Evolutionary conservation across 176 grass and related monocot genomes (phyloP).

Genomic region (Dactylis glomerata): DNA sequence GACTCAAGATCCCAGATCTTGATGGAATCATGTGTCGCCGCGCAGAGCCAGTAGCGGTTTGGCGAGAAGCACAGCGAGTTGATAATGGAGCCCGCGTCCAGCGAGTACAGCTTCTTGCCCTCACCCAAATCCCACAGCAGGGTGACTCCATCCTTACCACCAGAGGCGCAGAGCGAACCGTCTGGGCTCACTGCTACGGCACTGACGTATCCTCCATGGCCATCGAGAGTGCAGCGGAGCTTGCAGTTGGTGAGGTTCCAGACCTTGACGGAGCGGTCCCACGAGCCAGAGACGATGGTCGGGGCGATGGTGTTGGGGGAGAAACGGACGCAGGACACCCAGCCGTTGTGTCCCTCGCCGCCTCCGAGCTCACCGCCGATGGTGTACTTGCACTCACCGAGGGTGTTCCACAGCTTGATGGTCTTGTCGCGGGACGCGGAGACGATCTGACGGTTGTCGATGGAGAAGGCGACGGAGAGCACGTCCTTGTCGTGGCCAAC

Average conservation of each 20-base stretch:
- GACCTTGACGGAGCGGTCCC: conserved; percentile 88
- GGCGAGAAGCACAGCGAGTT: conserved; percentile 87
- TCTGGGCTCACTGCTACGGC: conserved; percentile 85
- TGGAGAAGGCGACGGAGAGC: conserved; percentile 85
- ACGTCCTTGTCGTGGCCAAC: conserved; percentile 88
- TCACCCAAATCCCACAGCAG: conserved; percentile 81
- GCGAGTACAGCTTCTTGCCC: conserved; percentile 85
- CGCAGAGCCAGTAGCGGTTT: conserved; percentile 92
- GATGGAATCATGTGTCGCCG: conserved; percentile 78
- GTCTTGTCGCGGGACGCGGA: conserved; percentile 81
- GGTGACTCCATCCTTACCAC: conserved; percentile 69
- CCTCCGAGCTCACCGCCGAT: conserved; percentile 54
- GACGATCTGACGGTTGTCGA: conserved; percentile 93
- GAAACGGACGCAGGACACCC: conserved; percentile 91
- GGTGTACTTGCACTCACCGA: conserved; percentile 98
- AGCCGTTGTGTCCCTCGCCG: conserved; percentile 65
- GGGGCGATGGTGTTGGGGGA: conserved; percentile 54
- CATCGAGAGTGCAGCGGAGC: conserved; percentile 57
- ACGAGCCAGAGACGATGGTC: conserved; percentile 72
- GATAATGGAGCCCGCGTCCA: conserved; percentile 71
- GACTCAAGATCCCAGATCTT: conserved; percentile 98
- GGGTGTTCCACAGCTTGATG: conserved; percentile 98
- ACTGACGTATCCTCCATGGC: conserved; percentile 75
- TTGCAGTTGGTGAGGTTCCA: conserved; percentile 97
- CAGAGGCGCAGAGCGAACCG: conserved; percentile 88